Conservation (phyloP, 2,329 filamentous ascomycete species). For the Myotisia sp. region DNA sequence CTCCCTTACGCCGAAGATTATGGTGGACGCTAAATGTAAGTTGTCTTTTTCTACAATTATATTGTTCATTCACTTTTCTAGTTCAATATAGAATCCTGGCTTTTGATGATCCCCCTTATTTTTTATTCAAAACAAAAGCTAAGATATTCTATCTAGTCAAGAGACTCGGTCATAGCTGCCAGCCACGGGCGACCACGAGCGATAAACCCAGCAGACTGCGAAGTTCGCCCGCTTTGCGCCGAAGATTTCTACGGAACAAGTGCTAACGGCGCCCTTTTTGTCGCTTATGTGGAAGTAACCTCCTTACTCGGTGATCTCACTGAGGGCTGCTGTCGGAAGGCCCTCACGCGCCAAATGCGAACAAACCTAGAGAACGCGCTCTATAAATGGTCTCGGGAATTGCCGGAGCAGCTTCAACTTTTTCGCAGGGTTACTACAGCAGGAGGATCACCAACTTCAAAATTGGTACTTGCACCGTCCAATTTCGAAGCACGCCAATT, state of each 20-base stretch:
- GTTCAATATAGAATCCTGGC: not conserved
- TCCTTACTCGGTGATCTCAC: conserved; percentile 24
- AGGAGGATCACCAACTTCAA: conserved; percentile 7
- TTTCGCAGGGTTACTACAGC: conserved; percentile 11
- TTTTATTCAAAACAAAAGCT: not conserved
- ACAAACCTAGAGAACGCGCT: conserved; percentile 18
- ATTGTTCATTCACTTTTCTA: not conserved
- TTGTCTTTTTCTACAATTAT: conserved; percentile 1
- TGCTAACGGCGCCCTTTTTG: conserved; percentile 22
- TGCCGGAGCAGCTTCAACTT: conserved; percentile 18
- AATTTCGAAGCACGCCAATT: conserved; percentile 30
- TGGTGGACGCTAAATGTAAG: conserved; percentile 33
- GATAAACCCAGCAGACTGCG: conserved; percentile 27
- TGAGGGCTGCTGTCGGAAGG: conserved; percentile 16
- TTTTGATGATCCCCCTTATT: not conserved
- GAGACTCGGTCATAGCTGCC: conserved; percentile 30
- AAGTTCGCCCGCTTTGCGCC: conserved; percentile 22
- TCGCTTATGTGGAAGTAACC: conserved; percentile 28
- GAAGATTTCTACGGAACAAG: conserved; percentile 23
- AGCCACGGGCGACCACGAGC: conserved; percentile 30
- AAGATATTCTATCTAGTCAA: no score
- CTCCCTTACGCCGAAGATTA: conserved; percentile 24
- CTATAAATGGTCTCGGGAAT: conserved; percentile 26
- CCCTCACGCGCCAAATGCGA: conserved; percentile 15
- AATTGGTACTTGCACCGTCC: conserved; percentile 14